Evolutionary conservation across 257 asterid genomes (phyloP).

Genomic region (Nicotiana undulata): DNA sequence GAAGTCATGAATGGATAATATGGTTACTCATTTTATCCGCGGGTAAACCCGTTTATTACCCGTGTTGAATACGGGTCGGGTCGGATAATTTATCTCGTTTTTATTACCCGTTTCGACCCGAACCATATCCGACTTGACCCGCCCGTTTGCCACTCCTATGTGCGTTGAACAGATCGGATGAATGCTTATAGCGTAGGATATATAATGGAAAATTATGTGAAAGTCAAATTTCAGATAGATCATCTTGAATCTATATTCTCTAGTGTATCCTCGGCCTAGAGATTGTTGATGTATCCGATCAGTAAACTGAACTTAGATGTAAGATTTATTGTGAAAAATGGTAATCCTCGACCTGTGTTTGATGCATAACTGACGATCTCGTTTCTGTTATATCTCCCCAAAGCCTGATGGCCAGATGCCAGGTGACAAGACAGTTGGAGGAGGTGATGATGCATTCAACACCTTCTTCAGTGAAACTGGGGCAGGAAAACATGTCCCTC

Average conservation of each 20-base stretch:
- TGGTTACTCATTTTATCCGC: no score
- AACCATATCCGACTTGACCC: no score
- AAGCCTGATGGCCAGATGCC: conserved; percentile 28
- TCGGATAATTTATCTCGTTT: no score
- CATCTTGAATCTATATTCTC: neutral
- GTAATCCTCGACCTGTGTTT: neutral
- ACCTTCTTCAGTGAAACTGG: conserved; percentile 28
- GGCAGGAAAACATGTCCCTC: conserved; percentile 24
- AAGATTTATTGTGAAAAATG: neutral
- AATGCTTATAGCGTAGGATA: neutral
- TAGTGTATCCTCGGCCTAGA: neutral
- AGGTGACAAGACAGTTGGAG: conserved; percentile 19
- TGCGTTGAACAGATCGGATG: neutral
- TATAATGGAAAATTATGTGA: neutral
- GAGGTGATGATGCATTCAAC: conserved; percentile 25
- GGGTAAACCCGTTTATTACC: no score
- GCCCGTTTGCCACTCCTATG: no score
- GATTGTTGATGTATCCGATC: neutral
- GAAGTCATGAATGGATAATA: no score
- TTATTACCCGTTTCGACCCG: no score
- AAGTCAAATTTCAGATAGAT: neutral
- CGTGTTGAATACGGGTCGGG: no score
- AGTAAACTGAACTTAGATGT: neutral
- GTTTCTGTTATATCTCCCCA: neutral
- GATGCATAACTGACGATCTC: neutral